Percentiles rank a stretch among this genome's conserved stretches.
Conservation (phyloP, 306 rosid genomes). For the Castanea mollissima region DNA sequence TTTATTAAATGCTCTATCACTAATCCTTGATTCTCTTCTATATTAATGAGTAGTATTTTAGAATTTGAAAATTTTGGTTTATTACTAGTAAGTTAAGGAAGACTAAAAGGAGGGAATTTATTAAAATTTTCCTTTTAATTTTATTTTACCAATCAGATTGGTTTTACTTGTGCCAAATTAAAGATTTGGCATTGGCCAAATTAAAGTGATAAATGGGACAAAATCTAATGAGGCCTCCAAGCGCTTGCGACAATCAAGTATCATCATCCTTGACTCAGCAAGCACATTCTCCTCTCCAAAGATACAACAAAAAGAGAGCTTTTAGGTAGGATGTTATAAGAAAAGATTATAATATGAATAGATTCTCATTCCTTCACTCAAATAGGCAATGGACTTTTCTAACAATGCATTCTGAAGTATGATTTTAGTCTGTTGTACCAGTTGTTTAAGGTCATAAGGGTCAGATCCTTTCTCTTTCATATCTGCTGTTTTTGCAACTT, state of each 20-base stretch:
- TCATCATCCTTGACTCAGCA: constrained; percentile 97
- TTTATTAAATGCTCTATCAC: no score
- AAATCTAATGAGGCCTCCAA: constrained; percentile 58
- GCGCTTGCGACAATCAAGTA: constrained; percentile 87
- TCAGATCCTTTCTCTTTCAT: constrained; percentile 88
- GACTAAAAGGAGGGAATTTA: no score
- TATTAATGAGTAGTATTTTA: no score
- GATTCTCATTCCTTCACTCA: not conserved
- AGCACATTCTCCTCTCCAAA: constrained; percentile 82
- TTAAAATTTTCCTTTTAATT: no score
- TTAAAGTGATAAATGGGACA: no score
- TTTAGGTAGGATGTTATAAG: constrained; percentile 5
- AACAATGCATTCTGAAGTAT: not conserved
- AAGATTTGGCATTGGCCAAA: no score
- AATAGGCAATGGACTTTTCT: not conserved
- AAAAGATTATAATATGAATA: not conserved
- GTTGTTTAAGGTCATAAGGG: constrained; percentile 84
- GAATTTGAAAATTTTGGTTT: no score
- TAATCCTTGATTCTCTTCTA: no score
- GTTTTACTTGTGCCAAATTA: no score
- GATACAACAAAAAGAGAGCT: constrained; percentile 11
- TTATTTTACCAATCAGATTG: no score
- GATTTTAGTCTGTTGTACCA: constrained; percentile 35
- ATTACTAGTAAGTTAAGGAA: no score
- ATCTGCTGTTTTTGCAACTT: constrained; percentile 77